Base-by-base conservation (phyloP, 106 monocot species). In the Triglochin maritima region DNA sequence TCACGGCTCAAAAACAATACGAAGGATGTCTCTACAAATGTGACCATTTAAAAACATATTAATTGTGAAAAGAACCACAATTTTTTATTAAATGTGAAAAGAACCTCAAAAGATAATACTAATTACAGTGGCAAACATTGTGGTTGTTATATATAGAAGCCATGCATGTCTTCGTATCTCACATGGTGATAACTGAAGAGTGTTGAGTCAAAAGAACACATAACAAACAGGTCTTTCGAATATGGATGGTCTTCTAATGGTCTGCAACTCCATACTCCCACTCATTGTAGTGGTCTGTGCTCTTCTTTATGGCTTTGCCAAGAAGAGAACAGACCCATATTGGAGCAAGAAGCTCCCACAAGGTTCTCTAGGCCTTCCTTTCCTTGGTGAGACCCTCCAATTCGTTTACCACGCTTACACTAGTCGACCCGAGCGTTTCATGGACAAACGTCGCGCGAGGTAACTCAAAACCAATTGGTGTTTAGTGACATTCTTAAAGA, bases 301-400 rank as follows among this genome's bases (percentile, higher is more conserved):
- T 29, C 59, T 59, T 17, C 41, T 5, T 29, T 4, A 6, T 14
- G 41, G 59, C 14, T 59, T 14, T 14, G 41, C 4, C 2, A 41
- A 14, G 59, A 59, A 29, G 14, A 59, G 59, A 41, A 16, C 7
- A 5, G 59, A 29, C 29, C 29, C 29, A 29, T 29, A 16, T 5
- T 59, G 59, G 59, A 29, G 29, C 7, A 9, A 29, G 14, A 7
- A 4, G 14, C 79, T 99, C 60, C 98, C 98, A 43, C 47, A 43
- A 0, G 98, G 98, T 7, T 69, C 80, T 68, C 69, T 75, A 56
- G 98, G 98, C 2, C 88, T 86, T 86, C 92, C 98, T 3, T 41
- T 92, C 68, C 45, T 99, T 41, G 98, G 98, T 7, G 98, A 99
- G 63, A 99, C 98, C 2, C 82, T 92, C 51, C 80, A 99, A 17